Evolutionary conservation across 805 yeast genomes (phyloP).

Genomic region (Sugiyamaella smithiae): DNA sequence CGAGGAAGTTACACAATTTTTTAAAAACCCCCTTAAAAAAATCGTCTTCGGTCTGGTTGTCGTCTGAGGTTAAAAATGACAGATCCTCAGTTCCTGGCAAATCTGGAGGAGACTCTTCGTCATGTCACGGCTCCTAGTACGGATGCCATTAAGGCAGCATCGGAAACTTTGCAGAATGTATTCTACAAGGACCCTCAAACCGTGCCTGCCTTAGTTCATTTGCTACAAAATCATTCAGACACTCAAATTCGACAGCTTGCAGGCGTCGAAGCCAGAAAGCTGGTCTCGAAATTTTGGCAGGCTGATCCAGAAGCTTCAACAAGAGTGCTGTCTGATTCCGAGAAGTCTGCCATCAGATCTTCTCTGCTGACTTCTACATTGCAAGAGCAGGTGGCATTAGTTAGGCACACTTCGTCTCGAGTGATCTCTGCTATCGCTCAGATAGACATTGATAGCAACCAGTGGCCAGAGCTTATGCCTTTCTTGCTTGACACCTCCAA

Average conservation of each 20-base stretch:
- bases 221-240: conserved; percentile 66
- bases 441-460: conserved; percentile 60
- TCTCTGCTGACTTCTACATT: conserved; percentile 69
- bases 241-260: conserved; percentile 83
- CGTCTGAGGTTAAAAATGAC: conserved; percentile 34
- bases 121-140: conserved; percentile 76
- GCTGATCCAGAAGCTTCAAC: conserved; percentile 15
- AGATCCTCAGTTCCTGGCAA: conserved; percentile 68
- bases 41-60: too few relatives aligned
- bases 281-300: conserved; percentile 69
- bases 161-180: conserved; percentile 67
- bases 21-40: too few relatives aligned
- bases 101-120: conserved; percentile 74
- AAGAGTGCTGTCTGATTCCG: conserved; percentile 42
- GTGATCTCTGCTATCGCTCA: conserved; percentile 84
- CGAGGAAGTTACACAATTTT: too few relatives aligned
- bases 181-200: conserved; percentile 69
- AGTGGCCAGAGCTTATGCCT: conserved; percentile 79
- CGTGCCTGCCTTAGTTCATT: conserved; percentile 78
- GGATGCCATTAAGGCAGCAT: conserved; percentile 77
- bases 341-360: conserved; percentile 60
- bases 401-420: conserved; percentile 87
- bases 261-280: conserved; percentile 94
- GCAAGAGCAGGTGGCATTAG: conserved; percentile 56
- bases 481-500: conserved; percentile 66